Evolutionary conservation across 768 basidiomycete species (phyloP).

Genomic region (Lentinula detonsa): DNA sequence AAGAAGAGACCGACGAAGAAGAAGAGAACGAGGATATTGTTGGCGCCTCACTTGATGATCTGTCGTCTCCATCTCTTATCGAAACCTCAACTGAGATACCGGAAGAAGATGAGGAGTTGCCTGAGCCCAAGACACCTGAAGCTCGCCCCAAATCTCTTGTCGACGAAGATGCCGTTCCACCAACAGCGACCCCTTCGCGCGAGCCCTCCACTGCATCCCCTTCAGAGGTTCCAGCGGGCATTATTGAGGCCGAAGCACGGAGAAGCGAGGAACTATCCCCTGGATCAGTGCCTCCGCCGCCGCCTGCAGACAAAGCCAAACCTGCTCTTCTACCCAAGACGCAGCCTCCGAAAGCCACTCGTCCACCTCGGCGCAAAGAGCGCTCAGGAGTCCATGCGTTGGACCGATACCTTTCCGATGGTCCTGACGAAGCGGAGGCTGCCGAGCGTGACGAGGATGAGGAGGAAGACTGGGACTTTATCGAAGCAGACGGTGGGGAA

Average conservation of each 20-base stretch:
- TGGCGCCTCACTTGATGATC: background rate
- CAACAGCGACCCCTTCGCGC: conserved; percentile 1
- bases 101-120: conserved; percentile 1
- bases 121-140: conserved; percentile 74
- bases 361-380: conserved; percentile 62
- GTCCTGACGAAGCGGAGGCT: conserved; percentile 34
- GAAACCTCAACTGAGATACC: background rate
- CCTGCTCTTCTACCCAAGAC: background rate
- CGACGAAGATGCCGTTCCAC: conserved; percentile 5
- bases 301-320: background rate
- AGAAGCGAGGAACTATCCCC: conserved; percentile 25
- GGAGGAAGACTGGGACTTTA: conserved; percentile 90
- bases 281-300: conserved; percentile 11
- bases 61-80: conserved; percentile 2
- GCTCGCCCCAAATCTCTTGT: conserved; percentile 40
- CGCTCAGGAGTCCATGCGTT: conserved; percentile 72
- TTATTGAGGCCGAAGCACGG: conserved; percentile 17
- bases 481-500: conserved; percentile 76
- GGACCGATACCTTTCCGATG: conserved; percentile 64
- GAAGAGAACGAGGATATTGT: conserved; percentile 15
- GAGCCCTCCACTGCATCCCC: conserved; percentile 1
- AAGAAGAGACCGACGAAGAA: conserved; percentile 30
- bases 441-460: conserved; percentile 50
- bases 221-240: conserved; percentile 4
- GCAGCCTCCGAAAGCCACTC: conserved; percentile 11